Conservation (phyloP, 1,284 basidiomycete species). For the Fomitiporia mediterranea region DNA sequence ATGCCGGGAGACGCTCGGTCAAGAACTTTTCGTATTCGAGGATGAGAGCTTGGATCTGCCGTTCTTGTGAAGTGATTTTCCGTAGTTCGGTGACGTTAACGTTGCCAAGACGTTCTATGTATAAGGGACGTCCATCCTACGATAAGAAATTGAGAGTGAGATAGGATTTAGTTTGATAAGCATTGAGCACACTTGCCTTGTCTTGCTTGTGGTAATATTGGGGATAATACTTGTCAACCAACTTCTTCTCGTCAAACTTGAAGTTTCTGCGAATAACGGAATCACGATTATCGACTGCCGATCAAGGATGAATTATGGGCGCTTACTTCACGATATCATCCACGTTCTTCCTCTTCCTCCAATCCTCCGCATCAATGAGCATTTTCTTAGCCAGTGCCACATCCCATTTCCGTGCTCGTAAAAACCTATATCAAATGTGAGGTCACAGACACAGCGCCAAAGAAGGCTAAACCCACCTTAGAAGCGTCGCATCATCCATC, state of each 20-base stretch:
- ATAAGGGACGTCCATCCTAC: constrained; percentile 92
- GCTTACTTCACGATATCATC: constrained; percentile 82
- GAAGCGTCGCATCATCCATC: constrained; percentile 77
- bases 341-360: constrained; percentile 87
- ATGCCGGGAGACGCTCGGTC: constrained; percentile 77
- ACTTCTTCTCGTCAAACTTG: constrained; percentile 79
- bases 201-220: constrained; percentile 97
- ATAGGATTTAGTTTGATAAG: background rate
- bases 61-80: constrained; percentile 78
- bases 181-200: constrained; percentile 51
- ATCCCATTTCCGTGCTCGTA: constrained; percentile 93
- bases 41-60: constrained; percentile 87
- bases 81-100: constrained; percentile 86
- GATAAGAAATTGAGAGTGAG: background rate
- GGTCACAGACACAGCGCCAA: background rate
- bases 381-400: constrained; percentile 78
- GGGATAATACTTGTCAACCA: constrained; percentile 92
- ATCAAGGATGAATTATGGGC: background rate
- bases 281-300: background rate
- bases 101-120: constrained; percentile 91
- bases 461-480: constrained; percentile 47
- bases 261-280: constrained; percentile 57
- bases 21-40: constrained; percentile 93
- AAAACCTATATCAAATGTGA: constrained; percentile 50
- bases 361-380: constrained; percentile 81